phyloP scores from a whole-genome alignment of 2,329 filamentous ascomycete genomes.

The Lecanicillium sp. region DNA sequence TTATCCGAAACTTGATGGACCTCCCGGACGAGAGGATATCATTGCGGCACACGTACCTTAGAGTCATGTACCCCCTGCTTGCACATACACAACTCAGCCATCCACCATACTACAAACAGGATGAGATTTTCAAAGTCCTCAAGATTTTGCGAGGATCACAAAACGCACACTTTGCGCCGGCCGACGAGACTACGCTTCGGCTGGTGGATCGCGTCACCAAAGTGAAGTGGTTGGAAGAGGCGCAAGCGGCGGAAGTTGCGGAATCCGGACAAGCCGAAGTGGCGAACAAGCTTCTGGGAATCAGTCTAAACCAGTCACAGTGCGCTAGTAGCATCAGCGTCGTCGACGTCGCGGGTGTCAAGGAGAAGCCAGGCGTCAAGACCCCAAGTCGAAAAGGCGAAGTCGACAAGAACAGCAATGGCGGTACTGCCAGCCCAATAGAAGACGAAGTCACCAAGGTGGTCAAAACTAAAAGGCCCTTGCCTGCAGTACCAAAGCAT shows the following conservation, averaged over 20 bases:
- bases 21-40: conserved; percentile 72
- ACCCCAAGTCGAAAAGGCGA: conserved; percentile 59
- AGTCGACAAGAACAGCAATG: conserved; percentile 16
- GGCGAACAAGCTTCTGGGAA: conserved; percentile 56
- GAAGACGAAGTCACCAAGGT: conserved; percentile 14
- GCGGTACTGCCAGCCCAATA: conserved; percentile 13
- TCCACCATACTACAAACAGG: conserved; percentile 83
- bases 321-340: conserved; percentile 69
- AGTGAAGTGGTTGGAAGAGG: conserved; percentile 57
- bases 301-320: conserved; percentile 57
- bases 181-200: conserved; percentile 71
- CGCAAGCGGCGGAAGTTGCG: conserved; percentile 24
- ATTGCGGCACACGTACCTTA: conserved; percentile 86
- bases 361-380: conserved; percentile 73
- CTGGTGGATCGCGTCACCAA: conserved; percentile 67
- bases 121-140: conserved; percentile 73
- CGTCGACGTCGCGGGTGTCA: conserved; percentile 68
- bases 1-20: conserved; percentile 94
- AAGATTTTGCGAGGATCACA: conserved; percentile 57
- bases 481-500: conserved; percentile 49
- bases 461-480: conserved; percentile 33
- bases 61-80: conserved; percentile 83
- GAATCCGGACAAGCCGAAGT: conserved; percentile 34
- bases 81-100: conserved; percentile 84
- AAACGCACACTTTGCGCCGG: conserved; percentile 68